Conservation (phyloP, 2,329 filamentous ascomycete genomes). For the Monilinia laxa region DNA sequence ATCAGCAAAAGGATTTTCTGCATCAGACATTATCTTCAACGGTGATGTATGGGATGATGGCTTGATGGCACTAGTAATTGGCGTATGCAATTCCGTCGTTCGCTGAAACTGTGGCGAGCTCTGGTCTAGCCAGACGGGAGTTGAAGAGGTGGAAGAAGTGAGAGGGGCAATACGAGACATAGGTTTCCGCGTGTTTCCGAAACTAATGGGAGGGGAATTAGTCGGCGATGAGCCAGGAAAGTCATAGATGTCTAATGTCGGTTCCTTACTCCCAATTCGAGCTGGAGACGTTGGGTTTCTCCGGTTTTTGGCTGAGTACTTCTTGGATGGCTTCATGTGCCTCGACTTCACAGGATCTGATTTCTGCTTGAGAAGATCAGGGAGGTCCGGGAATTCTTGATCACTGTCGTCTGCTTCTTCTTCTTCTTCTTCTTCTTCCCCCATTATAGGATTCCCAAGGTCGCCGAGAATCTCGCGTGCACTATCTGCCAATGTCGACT, state of each 20-base stretch:
- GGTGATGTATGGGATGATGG: slow-evolving; percentile 25
- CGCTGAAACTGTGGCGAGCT: slow-evolving; percentile 16
- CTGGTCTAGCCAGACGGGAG: slow-evolving; percentile 26
- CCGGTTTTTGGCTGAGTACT: slow-evolving; percentile 33
- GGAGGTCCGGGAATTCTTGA: slow-evolving; percentile 39
- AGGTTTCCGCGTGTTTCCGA: slow-evolving; percentile 7
- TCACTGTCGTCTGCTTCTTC: slow-evolving; percentile 28
- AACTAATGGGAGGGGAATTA: slow-evolving; percentile 37
- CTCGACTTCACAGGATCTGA: not conserved
- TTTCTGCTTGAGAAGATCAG: slow-evolving; percentile 30
- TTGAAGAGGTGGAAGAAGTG: slow-evolving; percentile 28
- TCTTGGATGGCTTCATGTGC: slow-evolving; percentile 25
- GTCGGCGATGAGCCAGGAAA: slow-evolving; percentile 45
- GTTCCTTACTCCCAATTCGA: not conserved
- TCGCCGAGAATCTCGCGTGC: not conserved
- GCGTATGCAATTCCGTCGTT: slow-evolving; percentile 33
- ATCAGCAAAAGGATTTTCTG: slow-evolving; percentile 33
- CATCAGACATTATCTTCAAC: slow-evolving; percentile 29
- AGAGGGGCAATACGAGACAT: slow-evolving; percentile 28
- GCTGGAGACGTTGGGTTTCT: slow-evolving; percentile 9
- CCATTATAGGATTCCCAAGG: not conserved
- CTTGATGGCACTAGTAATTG: slow-evolving; percentile 35
- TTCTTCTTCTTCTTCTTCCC: slow-evolving; percentile 14
- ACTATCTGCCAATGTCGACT: slow-evolving; percentile 18
- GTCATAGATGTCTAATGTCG: slow-evolving; percentile 39